Conservation (phyloP, 306 rosid species). For the Ormosia semicastrata region DNA sequence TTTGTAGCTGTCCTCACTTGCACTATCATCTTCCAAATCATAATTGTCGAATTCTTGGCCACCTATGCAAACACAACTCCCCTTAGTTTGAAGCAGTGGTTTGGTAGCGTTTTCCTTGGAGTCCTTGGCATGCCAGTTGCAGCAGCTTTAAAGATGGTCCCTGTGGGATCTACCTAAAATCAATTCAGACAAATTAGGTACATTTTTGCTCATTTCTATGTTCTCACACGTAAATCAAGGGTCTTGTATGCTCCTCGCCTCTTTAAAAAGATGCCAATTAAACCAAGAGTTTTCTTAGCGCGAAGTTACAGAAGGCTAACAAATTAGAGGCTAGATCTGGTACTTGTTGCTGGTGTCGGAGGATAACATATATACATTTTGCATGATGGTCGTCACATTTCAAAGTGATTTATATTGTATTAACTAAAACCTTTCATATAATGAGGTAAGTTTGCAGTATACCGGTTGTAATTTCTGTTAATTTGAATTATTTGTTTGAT, state of each 20-base stretch:
- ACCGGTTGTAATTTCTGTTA: slow-evolving; percentile 26
- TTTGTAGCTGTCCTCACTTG: slow-evolving; percentile 71
- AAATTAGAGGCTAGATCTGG: slow-evolving; percentile 21
- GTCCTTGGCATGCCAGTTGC: slow-evolving; percentile 93
- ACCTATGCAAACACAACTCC: slow-evolving; percentile 84
- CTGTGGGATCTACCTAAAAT: slow-evolving; percentile 53
- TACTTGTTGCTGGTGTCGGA: background rate
- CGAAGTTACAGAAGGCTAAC: slow-evolving; percentile 4
- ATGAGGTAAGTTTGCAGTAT: background rate
- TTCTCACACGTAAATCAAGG: background rate
- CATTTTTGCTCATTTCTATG: slow-evolving; percentile 5
- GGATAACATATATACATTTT: slow-evolving; percentile 11
- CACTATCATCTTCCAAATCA: slow-evolving; percentile 80
- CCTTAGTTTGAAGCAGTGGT: slow-evolving; percentile 73
- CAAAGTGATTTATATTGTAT: slow-evolving; percentile 27
- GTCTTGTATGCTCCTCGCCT: slow-evolving; percentile 18
- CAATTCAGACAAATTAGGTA: slow-evolving; percentile 33
- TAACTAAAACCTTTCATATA: slow-evolving; percentile 12
- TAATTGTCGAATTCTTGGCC: slow-evolving; percentile 77
- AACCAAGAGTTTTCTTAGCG: background rate
- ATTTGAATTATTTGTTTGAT: background rate
- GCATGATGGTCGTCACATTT: slow-evolving; percentile 20
- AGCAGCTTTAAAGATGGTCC: slow-evolving; percentile 80
- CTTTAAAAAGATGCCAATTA: background rate
- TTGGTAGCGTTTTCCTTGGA: slow-evolving; percentile 59